Evolutionary conservation across 257 asterid genomes (phyloP).

Genomic region (Solanum dulcamara): DNA sequence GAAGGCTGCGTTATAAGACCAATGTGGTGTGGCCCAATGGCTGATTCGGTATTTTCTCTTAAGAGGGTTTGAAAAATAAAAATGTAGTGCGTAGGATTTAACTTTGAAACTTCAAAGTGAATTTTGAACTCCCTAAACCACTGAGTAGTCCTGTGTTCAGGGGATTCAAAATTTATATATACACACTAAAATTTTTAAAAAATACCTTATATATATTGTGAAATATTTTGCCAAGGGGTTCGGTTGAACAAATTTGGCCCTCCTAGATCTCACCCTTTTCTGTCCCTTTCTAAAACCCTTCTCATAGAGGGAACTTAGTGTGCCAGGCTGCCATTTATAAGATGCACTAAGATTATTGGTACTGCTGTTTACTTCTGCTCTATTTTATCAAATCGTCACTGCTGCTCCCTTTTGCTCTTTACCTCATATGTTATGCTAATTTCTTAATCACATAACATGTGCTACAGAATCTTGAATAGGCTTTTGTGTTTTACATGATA

Average conservation of each 20-base stretch:
- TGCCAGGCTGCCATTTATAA: not conserved
- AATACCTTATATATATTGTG: not conserved
- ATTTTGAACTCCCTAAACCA: too few relatives aligned
- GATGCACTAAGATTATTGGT: not conserved
- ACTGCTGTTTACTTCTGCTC: not conserved
- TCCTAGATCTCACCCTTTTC: not conserved
- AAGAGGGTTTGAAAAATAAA: not conserved
- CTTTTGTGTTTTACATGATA: not conserved
- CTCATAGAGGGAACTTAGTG: not conserved
- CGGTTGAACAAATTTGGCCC: not conserved
- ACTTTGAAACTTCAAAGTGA: not conserved
- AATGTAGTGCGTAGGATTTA: not conserved
- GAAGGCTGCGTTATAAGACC: not conserved
- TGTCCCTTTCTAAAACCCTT: not conserved
- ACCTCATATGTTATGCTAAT: not conserved
- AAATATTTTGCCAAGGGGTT: not conserved
- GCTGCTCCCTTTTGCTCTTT: not conserved
- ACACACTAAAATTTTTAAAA: not conserved
- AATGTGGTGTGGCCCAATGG: not conserved
- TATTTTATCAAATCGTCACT: not conserved
- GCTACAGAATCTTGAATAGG: not conserved
- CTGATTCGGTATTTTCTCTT: not conserved
- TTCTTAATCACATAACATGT: not conserved
- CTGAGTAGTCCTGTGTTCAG: not conserved
- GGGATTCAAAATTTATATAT: not conserved